Conservation (phyloP, 108 stramenopile species). For the Aurantiochytrium sp. region DNA sequence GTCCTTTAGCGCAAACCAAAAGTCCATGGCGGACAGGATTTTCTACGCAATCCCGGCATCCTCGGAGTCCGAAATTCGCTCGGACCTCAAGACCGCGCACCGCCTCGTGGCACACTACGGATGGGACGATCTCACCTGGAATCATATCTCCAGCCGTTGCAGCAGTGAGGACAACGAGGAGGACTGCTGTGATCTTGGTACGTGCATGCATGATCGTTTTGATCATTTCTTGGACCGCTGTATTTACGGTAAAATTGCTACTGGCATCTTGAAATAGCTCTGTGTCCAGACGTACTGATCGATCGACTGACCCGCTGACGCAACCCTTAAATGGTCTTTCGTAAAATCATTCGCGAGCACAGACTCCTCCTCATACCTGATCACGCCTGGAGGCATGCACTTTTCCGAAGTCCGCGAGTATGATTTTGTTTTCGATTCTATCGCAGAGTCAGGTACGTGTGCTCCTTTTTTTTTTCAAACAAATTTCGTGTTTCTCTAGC, state of each 20-base stretch:
- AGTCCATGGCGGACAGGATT: background rate
- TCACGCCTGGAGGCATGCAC: conserved; percentile 9
- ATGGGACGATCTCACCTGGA: conserved; percentile 1
- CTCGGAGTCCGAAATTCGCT: conserved; percentile 1
- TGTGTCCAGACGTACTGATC: too few relatives aligned
- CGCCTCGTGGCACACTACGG: background rate
- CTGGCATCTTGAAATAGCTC: too few relatives aligned
- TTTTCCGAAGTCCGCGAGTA: background rate
- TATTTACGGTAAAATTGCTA: too few relatives aligned
- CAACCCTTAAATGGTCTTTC: too few relatives aligned
- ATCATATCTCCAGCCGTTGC: background rate
- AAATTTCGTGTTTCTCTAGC: too few relatives aligned
- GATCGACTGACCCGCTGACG: too few relatives aligned
- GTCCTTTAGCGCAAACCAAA: background rate
- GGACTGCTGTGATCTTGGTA: conserved; percentile 11
- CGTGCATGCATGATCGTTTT: background rate
- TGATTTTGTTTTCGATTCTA: background rate
- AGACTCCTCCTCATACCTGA: background rate
- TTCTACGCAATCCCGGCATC: background rate
- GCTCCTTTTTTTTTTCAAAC: too few relatives aligned
- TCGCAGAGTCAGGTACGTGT: background rate
- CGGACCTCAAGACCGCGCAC: conserved; percentile 1
- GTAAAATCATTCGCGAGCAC: too few relatives aligned
- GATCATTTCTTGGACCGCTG: too few relatives aligned
- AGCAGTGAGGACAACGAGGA: background rate